phyloP scores from a whole-genome alignment of 768 basidiomycete species.

The Leccinum subtestaceum region DNA sequence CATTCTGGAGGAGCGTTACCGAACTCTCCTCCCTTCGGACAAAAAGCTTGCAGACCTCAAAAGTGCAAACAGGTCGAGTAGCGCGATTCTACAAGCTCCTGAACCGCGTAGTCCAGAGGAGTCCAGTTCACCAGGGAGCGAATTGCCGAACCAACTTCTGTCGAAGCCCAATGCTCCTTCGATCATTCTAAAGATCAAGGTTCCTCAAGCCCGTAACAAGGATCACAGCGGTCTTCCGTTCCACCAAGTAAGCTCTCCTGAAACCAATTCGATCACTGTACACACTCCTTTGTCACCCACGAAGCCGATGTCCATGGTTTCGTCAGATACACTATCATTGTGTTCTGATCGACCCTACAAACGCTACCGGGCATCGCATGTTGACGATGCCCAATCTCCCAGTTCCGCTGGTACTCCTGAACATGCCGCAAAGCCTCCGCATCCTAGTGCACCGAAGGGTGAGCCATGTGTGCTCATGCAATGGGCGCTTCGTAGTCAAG shows the following conservation, averaged over 20 bases:
- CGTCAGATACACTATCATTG: conserved; percentile 29
- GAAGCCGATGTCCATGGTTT: conserved; percentile 30
- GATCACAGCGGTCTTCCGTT: conserved; percentile 9
- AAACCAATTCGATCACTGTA: conserved; percentile 10
- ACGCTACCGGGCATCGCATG: conserved; percentile 22
- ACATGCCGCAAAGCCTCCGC: conserved; percentile 11
- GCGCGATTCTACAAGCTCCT: conserved; percentile 11
- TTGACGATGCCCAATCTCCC: conserved; percentile 24
- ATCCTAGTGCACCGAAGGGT: conserved; percentile 14
- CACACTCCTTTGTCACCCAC: conserved; percentile 17
- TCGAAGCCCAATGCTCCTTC: conserved; percentile 21
- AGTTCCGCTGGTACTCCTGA: conserved; percentile 24
- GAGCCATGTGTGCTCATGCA: conserved; percentile 42
- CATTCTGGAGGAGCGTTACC: conserved; percentile 68
- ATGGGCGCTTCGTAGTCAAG: conserved; percentile 48
- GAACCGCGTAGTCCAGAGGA: conserved; percentile 21
- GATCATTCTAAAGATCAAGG: conserved; percentile 36
- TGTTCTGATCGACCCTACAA: conserved; percentile 31
- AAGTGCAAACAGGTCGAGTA: conserved; percentile 19
- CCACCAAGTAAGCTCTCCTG: conserved; percentile 17
- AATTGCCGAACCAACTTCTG: conserved; percentile 9
- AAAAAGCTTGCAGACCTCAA: conserved; percentile 39
- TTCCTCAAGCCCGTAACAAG: conserved; percentile 27
- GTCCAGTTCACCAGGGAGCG: conserved; percentile 5
- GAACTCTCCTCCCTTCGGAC: conserved; percentile 70